Evolutionary conservation across 768 basidiomycete species (phyloP).

Genomic region (Mycena crocata): DNA sequence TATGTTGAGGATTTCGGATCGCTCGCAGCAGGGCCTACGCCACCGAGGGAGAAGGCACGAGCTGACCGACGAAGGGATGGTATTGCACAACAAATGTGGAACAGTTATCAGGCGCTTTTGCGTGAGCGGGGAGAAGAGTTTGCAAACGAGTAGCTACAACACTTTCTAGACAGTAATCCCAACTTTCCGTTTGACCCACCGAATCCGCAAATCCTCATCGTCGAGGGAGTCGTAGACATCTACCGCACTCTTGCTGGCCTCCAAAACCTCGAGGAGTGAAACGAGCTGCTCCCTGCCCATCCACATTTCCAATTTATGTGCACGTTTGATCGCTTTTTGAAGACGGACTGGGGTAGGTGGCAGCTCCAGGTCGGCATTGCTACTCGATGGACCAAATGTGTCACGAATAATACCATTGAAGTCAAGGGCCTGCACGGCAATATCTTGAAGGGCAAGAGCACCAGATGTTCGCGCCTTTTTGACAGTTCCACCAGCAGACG

Average conservation of each 20-base stretch:
- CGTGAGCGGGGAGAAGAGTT: neutral
- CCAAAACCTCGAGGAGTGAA: no score
- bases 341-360: neutral
- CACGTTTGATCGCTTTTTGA: neutral
- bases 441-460: no score
- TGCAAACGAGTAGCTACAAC: neutral
- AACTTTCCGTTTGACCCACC: slow-evolving; percentile 1
- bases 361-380: neutral
- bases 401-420: neutral
- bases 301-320: neutral
- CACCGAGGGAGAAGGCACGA: neutral
- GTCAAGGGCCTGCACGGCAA: neutral
- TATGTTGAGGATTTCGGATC: neutral
- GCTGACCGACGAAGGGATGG: neutral
- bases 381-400: neutral
- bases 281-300: neutral
- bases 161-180: neutral
- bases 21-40: neutral
- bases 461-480: neutral
- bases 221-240: no score
- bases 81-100: neutral
- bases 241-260: no score
- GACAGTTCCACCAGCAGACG: neutral
- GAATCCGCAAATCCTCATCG: no score
- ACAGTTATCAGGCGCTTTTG: neutral